Evolutionary conservation across 1,284 basidiomycete genomes (phyloP).

Genomic region (Ustilago shanxiensis): DNA sequence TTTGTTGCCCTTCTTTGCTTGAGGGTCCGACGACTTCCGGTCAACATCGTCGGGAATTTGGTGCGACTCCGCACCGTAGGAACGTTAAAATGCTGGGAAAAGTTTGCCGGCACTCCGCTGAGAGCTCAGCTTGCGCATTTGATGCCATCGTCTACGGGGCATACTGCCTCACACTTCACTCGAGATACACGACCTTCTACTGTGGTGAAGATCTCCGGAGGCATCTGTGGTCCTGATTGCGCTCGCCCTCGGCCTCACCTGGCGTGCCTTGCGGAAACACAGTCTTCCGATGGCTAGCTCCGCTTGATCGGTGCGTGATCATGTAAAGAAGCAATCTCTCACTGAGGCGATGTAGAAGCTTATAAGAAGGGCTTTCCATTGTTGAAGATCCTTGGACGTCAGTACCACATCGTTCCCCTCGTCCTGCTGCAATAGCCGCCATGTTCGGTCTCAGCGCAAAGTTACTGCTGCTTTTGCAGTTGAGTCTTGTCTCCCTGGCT

Average conservation of each 20-base stretch:
- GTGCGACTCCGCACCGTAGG: background rate
- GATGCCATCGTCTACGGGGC: background rate
- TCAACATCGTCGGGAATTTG: background rate
- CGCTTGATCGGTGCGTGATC: background rate
- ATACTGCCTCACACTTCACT: background rate
- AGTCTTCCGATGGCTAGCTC: background rate
- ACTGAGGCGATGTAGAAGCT: background rate
- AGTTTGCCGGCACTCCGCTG: background rate
- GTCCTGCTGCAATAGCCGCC: background rate
- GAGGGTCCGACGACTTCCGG: background rate
- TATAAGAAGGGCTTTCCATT: too few relatives aligned
- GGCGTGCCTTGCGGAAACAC: background rate
- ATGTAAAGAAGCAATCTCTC: too few relatives aligned
- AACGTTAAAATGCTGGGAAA: background rate
- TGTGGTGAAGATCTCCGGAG: background rate
- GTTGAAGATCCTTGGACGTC: background rate
- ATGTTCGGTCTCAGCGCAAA: slow-evolving; percentile 11
- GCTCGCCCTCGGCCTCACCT: background rate
- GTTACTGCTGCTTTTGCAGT: slow-evolving; percentile 18
- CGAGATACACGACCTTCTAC: too few relatives aligned
- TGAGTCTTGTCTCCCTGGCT: slow-evolving; percentile 9
- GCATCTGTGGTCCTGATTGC: background rate
- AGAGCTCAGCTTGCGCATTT: background rate
- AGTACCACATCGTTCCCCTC: background rate
- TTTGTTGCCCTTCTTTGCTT: too few relatives aligned